A percentile compares a stretch with the other conserved stretches of the same genome.
These are phyloP conservation scores for Apiotrichum siamense DNA, from an alignment of 1,284 basidiomycete species.

Conservation along the genomic window DNA sequence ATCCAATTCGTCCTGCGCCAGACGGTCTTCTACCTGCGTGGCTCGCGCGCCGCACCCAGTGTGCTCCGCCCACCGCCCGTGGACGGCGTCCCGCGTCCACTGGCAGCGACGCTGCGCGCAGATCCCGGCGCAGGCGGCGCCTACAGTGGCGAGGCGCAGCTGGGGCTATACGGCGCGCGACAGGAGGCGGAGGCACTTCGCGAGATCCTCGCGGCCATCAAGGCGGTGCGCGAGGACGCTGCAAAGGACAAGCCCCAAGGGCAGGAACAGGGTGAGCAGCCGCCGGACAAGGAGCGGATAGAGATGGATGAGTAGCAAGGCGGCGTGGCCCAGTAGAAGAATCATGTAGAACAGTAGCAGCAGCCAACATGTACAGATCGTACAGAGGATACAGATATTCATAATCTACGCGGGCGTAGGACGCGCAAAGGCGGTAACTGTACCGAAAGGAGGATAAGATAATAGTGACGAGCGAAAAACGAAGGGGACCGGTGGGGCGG, in stretches of 20 bases:
- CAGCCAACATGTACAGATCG: neutral
- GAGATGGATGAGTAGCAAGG: neutral
- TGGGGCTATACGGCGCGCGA: constrained; percentile 39
- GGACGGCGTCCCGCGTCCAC: constrained; percentile 27
- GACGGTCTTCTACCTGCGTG: constrained; percentile 39
- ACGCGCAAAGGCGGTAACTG: neutral
- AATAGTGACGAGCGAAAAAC: constrained; percentile 35
- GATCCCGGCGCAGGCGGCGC: neutral
- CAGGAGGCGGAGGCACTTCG: constrained; percentile 30
- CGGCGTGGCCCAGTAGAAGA: neutral
- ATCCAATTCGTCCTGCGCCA: constrained; percentile 45
- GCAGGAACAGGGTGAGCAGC: neutral
- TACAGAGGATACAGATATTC: constrained; percentile 6
- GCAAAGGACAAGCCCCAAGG: neutral
- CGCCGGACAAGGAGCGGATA: neutral
- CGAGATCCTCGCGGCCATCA: constrained; percentile 27
- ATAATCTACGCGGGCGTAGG: neutral
- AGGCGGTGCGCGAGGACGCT: constrained; percentile 9
- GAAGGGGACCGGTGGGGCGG: constrained; percentile 10
- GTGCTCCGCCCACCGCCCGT: constrained; percentile 28
- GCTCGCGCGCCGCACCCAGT: constrained; percentile 28
- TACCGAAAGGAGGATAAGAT: constrained; percentile 7
- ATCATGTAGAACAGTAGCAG: too few relatives aligned
- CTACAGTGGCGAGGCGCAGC: constrained; percentile 17
- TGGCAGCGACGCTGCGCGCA: constrained; percentile 13